Percentiles rank a stretch among this genome's conserved stretches.
Conservation (phyloP, 2,329 filamentous ascomycete genomes). For the Trichoderma lentiforme region DNA sequence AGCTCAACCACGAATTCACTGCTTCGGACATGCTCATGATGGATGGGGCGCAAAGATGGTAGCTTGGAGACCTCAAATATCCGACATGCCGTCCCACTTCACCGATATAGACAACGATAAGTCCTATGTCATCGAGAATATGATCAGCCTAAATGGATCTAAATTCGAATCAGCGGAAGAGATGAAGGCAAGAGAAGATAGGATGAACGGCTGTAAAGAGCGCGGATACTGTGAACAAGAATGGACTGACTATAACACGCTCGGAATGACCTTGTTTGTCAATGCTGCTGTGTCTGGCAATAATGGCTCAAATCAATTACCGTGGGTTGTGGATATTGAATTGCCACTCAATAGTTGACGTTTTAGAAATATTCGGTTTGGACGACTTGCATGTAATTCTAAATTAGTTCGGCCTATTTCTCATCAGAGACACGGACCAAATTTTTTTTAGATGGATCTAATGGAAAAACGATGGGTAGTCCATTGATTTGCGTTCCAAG, state of each 20-base stretch:
- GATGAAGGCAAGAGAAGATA: neutral
- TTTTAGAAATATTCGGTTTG: too few relatives aligned
- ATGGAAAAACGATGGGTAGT: too few relatives aligned
- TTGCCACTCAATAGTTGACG: constrained; percentile 1
- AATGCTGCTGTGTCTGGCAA: constrained; percentile 22
- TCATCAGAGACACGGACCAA: too few relatives aligned
- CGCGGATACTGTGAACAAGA: neutral
- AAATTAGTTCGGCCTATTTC: too few relatives aligned
- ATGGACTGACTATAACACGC: neutral
- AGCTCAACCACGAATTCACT: constrained; percentile 34
- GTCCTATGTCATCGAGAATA: constrained; percentile 37
- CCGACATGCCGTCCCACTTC: constrained; percentile 40
- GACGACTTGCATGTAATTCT: too few relatives aligned
- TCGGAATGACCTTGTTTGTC: constrained; percentile 22
- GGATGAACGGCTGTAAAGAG: neutral
- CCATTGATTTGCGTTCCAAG: too few relatives aligned
- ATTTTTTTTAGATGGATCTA: too few relatives aligned
- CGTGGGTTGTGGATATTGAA: constrained; percentile 23
- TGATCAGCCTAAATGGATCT: constrained; percentile 21
- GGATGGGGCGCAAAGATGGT: constrained; percentile 43
- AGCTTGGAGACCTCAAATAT: constrained; percentile 39
- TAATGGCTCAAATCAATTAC: constrained; percentile 7
- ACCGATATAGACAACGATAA: constrained; percentile 46
- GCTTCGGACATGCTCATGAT: constrained; percentile 36
- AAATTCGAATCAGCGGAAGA: neutral